Evolutionary conservation across 169 alveolate genomes (phyloP).

Genomic region (Perkinsus marinus): DNA sequence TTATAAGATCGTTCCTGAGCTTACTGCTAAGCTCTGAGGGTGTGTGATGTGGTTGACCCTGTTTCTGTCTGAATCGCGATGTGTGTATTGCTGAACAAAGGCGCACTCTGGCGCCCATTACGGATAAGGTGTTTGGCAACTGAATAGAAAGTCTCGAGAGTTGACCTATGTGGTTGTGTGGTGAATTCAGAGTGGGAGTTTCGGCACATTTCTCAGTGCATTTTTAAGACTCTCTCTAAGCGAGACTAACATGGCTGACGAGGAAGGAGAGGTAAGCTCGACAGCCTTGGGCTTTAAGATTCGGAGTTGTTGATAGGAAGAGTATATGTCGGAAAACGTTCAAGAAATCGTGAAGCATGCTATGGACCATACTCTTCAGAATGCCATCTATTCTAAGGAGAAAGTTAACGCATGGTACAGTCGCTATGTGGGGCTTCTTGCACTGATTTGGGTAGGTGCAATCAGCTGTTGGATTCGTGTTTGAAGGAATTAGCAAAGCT

Average conservation of each 20-base stretch:
- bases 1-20: constrained; percentile 66
- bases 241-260: not conserved
- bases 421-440: not conserved
- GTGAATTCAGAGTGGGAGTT: too few relatives aligned
- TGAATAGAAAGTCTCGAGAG: not conserved
- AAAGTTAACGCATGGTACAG: constrained; percentile 49
- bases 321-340: constrained; percentile 39
- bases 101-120: too few relatives aligned
- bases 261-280: not conserved
- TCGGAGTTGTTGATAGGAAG: constrained; percentile 9
- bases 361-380: constrained; percentile 33
- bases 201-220: not conserved
- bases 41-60: constrained; percentile 10
- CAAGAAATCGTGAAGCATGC: constrained; percentile 43
- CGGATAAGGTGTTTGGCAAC: not conserved
- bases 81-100: not conserved
- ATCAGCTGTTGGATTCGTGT: constrained; percentile 45
- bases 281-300: not conserved
- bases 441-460: not conserved
- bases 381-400: constrained; percentile 38
- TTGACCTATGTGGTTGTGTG: not conserved
- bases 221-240: not conserved
- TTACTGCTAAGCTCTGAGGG: constrained; percentile 35
- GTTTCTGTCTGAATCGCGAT: not conserved
- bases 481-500: constrained; percentile 52